These are phyloP conservation scores for Oryza officinalis DNA, from an alignment of 176 grass and related monocot species.

Conservation along the genomic window DNA sequence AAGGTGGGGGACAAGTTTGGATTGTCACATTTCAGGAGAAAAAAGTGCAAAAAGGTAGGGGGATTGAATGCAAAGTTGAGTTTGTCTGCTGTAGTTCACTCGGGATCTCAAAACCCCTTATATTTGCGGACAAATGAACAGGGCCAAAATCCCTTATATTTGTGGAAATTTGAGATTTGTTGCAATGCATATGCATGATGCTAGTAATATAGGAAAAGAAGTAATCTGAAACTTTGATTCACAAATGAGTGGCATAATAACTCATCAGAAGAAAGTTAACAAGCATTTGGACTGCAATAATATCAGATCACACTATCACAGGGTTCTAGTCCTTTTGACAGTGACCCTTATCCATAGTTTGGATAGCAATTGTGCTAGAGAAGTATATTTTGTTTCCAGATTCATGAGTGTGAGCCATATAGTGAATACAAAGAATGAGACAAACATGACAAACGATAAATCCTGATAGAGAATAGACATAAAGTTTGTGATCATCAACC, in stretches of 20 bases:
- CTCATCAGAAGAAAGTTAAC: neutral
- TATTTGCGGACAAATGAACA: too few species aligned
- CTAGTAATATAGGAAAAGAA: neutral
- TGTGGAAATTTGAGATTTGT: neutral
- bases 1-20: too few species aligned
- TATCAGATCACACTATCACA: neutral
- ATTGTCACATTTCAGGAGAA: too few species aligned
- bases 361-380: neutral
- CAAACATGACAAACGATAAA: slow-evolving; percentile 20
- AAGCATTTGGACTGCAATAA: neutral
- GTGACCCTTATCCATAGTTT: neutral
- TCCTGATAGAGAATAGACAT: neutral
- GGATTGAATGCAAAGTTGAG: too few species aligned
- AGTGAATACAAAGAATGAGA: neutral
- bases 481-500: neutral
- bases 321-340: neutral
- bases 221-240: neutral
- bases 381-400: neutral
- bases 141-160: too few species aligned
- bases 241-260: neutral
- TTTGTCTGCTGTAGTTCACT: too few species aligned
- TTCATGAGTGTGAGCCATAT: slow-evolving; percentile 2
- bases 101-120: too few species aligned
- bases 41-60: too few species aligned
- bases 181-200: neutral